phyloP scores from a whole-genome alignment of 2,329 filamentous ascomycete genomes.

The Elsinoe ampelina region DNA sequence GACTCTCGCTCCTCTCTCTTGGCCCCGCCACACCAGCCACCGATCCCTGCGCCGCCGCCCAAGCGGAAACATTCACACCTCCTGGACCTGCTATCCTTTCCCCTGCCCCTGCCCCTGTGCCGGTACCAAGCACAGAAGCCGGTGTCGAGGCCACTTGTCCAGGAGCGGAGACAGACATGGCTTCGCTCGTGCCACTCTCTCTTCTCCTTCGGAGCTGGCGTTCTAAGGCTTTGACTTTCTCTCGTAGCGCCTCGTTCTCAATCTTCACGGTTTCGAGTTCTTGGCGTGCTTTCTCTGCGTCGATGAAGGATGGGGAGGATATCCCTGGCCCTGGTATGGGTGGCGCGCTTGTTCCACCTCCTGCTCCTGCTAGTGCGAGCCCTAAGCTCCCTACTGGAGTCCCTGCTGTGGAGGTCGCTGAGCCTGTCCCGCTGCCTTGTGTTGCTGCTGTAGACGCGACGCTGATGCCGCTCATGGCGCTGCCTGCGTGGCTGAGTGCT shows the following conservation, averaged over 20 bases:
- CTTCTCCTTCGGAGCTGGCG: conserved; percentile 30
- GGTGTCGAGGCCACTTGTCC: conserved; percentile 10
- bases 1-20: conserved; percentile 29
- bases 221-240: conserved; percentile 40
- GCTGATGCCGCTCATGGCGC: neutral
- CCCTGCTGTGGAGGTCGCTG: conserved; percentile 18
- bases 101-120: neutral
- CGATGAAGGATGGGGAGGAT: conserved; percentile 27
- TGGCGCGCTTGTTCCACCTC: conserved; percentile 16
- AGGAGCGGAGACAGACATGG: neutral
- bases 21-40: conserved; percentile 25
- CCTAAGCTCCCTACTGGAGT: conserved; percentile 1
- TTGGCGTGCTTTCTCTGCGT: conserved; percentile 34
- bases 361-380: neutral
- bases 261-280: conserved; percentile 42
- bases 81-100: neutral
- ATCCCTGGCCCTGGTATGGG: conserved; percentile 13
- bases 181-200: conserved; percentile 24
- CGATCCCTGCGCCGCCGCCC: conserved; percentile 24
- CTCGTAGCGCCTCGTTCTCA: conserved; percentile 40
- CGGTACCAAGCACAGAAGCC: neutral
- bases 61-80: conserved; percentile 18
- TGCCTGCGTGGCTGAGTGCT: conserved; percentile 22
- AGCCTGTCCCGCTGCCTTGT: conserved; percentile 18
- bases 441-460: conserved; percentile 15